Base-by-base conservation (phyloP, 345 rosid genomes). In the Moricandia arvensis region DNA sequence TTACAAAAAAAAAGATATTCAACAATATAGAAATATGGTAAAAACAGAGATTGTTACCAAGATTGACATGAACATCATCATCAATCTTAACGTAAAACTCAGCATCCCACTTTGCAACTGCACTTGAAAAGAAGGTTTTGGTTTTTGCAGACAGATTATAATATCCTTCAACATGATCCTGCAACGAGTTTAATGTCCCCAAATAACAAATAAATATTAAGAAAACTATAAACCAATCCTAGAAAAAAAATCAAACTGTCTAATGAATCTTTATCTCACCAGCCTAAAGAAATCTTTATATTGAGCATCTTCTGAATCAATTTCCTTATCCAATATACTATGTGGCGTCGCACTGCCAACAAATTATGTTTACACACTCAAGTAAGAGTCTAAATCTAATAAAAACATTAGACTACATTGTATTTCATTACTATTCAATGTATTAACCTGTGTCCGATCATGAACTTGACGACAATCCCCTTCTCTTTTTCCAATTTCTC, bases 101-200 rank as follows among this genome's bases (percentile, higher is more conserved):
- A 68, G 98, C 91, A 83, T 95, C 96, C 99, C 99, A 96, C 59
- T 74, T 87, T 68, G 97, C 87, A 78, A 90, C 96, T 7, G 97
- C 98, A 24, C 91, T 88, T 3, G 97, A 82, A 85, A 95, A 89
- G 86, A 88, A 95, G 30, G 30, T 90, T 82, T 95, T 95, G 45
- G 99, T 92, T 85, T 95, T 95, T 49, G 94, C 96, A 68, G 99
- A 87, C 72, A 95, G 77, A 78, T 92, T 96, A 66, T 89, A 93
- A 79, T 95, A 95, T 65, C 99, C 99, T 88, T 95, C 99, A 7
- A 89, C 92, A 54, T 95, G 99, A 59, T 89, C 93, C 99, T 95
- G 62, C 68, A 78, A 72, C 1, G 10, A 75, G 77, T 30, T 60
- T 38, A 53, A 61, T 12, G 51, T 43, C 47, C 51, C 31, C 31